Base-by-base conservation (phyloP, 495 filamentous ascomycete genomes). In the Penicillium bovifimosum region DNA sequence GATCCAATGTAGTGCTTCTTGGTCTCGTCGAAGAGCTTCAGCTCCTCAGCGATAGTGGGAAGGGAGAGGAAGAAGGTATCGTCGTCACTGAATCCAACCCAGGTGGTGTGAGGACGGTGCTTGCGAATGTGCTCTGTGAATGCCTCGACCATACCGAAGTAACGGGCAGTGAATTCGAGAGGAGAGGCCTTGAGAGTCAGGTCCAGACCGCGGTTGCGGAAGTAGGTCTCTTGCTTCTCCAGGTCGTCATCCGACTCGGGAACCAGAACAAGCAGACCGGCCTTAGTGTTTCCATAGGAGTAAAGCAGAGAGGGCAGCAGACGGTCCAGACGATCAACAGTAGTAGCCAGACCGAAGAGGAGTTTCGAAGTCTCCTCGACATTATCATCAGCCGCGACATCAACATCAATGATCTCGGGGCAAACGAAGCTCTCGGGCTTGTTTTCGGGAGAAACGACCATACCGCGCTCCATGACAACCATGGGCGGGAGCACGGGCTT, bases 31-130 rank as follows among this genome's bases (percentile, higher is more conserved):
- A 82, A 76, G 2, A 77, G 66, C 47, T 76, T 72, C 50, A 88
- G 71, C 51, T 76, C 75, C 40, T 75, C 60, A 33, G 71, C 67
- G 2, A 84, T 67, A 24, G 74, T 73, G 4, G 78, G 58, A 5
- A 88, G 71, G 10, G 82, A 82, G 4, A 84, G 76, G 64, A 87
- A 84, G 70, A 87, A 88, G 17, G 86, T 88, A 64, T 89, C 86
- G 66, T 89, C 85, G 59, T 88, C 84, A 34, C 86, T 74, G 47
- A 88, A 74, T 54, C 73, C 77, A 36, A 85, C 70, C 84, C 84
- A 89, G 41, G 74, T 65, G 17, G 81, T 84, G n/a, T 76, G 67
- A 9, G 75, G 74, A 36, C 71, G 70, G 53, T 73, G 66, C 29
- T 68, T 67, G 24, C 71, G 74, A 17, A 80, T 72, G 52, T 73